These are phyloP conservation scores for Misopates orontium DNA, from an alignment of 257 asterid genomes.

Conservation along the genomic window DNA sequence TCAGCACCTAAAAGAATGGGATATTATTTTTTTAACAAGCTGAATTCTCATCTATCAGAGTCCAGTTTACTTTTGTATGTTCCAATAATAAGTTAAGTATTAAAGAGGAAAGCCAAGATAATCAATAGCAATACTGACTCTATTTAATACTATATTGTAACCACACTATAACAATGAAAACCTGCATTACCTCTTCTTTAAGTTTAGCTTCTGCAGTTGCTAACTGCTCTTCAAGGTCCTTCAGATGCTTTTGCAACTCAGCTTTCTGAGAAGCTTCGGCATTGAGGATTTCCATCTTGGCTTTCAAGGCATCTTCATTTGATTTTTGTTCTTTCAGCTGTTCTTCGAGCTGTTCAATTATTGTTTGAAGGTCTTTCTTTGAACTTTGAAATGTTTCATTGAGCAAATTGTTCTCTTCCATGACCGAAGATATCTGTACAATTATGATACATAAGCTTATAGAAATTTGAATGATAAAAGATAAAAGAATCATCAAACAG, in stretches of 20 bases:
- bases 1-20: neutral
- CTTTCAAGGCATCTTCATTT: slow-evolving; percentile 55
- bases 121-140: neutral
- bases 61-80: neutral
- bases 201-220: slow-evolving; percentile 46
- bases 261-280: slow-evolving; percentile 53
- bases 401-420: slow-evolving; percentile 69
- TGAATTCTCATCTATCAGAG: neutral
- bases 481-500: neutral
- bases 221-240: slow-evolving; percentile 65
- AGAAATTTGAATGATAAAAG: slow-evolving; percentile 15
- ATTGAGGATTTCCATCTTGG: slow-evolving; percentile 52
- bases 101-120: neutral
- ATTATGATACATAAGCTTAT: slow-evolving; percentile 11
- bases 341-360: slow-evolving; percentile 63
- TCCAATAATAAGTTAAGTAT: too few relatives aligned
- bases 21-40: slow-evolving; percentile 2
- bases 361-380: slow-evolving; percentile 69
- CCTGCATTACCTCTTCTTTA: slow-evolving; percentile 51
- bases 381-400: slow-evolving; percentile 65
- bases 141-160: neutral
- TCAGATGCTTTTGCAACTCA: slow-evolving; percentile 51
- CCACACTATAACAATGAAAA: too few relatives aligned
- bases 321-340: slow-evolving; percentile 68
- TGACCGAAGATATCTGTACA: slow-evolving; percentile 65